Conservation (phyloP, 306 rosid genomes). For the Vachellia pachyceras region DNA sequence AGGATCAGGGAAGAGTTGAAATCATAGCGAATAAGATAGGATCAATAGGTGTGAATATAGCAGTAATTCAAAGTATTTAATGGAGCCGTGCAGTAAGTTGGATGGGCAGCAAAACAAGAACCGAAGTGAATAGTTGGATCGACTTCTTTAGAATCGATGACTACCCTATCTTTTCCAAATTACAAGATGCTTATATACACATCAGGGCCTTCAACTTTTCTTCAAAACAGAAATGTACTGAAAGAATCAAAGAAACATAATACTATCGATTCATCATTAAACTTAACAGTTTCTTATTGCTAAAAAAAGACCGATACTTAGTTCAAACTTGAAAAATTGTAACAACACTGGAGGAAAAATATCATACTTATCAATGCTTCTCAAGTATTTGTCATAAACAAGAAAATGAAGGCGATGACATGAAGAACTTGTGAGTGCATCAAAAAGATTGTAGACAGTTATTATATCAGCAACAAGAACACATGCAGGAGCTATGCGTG, state of each 20-base stretch:
- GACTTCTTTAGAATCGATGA: neutral
- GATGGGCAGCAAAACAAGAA: neutral
- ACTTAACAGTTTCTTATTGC: neutral
- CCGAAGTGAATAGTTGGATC: neutral
- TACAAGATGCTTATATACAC: neutral
- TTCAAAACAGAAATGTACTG: neutral
- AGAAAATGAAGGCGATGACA: conserved; percentile 79
- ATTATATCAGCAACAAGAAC: conserved; percentile 76
- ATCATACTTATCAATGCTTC: conserved; percentile 79
- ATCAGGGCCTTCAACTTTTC: neutral
- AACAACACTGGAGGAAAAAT: conserved; percentile 31
- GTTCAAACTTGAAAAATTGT: neutral
- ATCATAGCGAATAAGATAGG: neutral
- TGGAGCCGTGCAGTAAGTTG: neutral
- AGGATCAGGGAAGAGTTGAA: neutral
- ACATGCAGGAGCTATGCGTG: conserved; percentile 87
- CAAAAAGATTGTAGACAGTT: conserved; percentile 80
- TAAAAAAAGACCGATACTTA: neutral
- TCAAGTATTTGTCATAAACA: conserved; percentile 81
- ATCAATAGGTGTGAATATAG: neutral
- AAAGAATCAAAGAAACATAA: conserved; percentile 4
- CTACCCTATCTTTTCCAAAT: neutral
- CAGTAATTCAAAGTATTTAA: neutral
- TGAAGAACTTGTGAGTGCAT: conserved; percentile 71
- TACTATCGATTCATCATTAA: neutral